phyloP scores from a whole-genome alignment of 805 yeast species.

The Komagataella pastoris region DNA sequence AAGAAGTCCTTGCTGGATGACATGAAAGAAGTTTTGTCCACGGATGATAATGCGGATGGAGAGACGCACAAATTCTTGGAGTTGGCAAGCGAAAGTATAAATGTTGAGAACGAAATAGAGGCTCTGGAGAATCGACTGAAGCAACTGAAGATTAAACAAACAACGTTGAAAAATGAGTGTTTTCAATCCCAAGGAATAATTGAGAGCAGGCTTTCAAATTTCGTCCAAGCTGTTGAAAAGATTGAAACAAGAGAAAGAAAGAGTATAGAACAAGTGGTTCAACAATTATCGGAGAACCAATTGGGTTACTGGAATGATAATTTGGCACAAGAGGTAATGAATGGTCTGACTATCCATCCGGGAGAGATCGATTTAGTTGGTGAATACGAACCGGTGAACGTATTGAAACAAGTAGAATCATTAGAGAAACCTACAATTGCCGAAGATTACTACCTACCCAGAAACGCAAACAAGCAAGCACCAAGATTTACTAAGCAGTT shows the following conservation, averaged over 20 bases:
- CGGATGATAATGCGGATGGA: background rate
- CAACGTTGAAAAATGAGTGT: slow-evolving; percentile 22
- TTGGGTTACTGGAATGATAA: background rate
- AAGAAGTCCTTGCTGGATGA: background rate
- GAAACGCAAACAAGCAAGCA: background rate
- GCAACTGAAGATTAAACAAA: slow-evolving; percentile 19
- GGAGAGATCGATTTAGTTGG: background rate
- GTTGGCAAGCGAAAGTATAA: background rate
- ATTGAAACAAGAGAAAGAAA: slow-evolving; percentile 6
- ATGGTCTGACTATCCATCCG: background rate
- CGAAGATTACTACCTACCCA: background rate
- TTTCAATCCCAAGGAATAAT: slow-evolving; percentile 33
- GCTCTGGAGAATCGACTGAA: slow-evolving; percentile 22
- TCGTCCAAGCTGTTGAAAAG: slow-evolving; percentile 20
- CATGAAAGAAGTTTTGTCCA: background rate
- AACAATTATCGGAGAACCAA: background rate
- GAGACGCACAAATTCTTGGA: background rate
- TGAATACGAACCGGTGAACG: background rate
- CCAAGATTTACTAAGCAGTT: background rate
- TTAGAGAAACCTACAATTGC: background rate
- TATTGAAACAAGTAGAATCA: background rate
- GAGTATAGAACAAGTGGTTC: background rate
- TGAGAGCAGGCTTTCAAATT: slow-evolving; percentile 32
- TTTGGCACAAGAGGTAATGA: background rate
- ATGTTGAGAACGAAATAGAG: slow-evolving; percentile 17